These are phyloP conservation scores for Ampelomyces quisqualis DNA, from an alignment of 2,329 filamentous ascomycete species.

Conservation along the genomic window DNA sequence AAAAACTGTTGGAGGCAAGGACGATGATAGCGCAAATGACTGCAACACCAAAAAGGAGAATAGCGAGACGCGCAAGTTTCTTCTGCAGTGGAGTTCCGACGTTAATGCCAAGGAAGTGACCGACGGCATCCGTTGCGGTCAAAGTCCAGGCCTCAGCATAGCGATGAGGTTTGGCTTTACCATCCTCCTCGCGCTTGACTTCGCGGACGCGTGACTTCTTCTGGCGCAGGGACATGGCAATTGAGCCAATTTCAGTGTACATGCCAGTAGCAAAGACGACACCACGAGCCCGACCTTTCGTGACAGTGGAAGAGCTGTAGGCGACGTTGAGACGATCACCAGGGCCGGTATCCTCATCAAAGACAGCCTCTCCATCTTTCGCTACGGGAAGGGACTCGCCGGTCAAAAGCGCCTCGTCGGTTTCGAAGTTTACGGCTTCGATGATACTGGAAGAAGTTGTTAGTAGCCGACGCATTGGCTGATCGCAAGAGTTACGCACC, in stretches of 20 bases:
- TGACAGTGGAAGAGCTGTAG: constrained; percentile 69
- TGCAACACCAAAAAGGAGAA: constrained; percentile 37
- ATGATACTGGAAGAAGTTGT: constrained; percentile 42
- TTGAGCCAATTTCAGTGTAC: constrained; percentile 71
- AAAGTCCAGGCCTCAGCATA: constrained; percentile 53
- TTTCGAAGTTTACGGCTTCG: constrained; percentile 71
- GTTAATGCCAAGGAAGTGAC: constrained; percentile 44
- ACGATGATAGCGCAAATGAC: constrained; percentile 41
- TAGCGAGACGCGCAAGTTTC: constrained; percentile 39
- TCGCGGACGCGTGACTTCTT: constrained; percentile 42
- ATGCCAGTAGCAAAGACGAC: constrained; percentile 69
- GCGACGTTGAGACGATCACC: constrained; percentile 70
- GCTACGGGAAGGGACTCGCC: constrained; percentile 68
- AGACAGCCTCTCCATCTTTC: constrained; percentile 60
- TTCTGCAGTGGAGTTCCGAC: constrained; percentile 43
- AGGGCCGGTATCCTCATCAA: constrained; percentile 56
- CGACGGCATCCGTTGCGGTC: constrained; percentile 47
- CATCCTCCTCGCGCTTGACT: constrained; percentile 45
- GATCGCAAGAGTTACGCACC: constrained; percentile 30
- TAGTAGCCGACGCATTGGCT: not conserved
- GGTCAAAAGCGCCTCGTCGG: constrained; percentile 70
- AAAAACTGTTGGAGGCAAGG: constrained; percentile 38
- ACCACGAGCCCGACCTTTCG: constrained; percentile 66
- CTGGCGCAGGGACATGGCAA: constrained; percentile 65
- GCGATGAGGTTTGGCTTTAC: constrained; percentile 34